Evolutionary conservation across 1,139 yeast genomes (phyloP).

Genomic region (Meyerozyma carpophila): DNA sequence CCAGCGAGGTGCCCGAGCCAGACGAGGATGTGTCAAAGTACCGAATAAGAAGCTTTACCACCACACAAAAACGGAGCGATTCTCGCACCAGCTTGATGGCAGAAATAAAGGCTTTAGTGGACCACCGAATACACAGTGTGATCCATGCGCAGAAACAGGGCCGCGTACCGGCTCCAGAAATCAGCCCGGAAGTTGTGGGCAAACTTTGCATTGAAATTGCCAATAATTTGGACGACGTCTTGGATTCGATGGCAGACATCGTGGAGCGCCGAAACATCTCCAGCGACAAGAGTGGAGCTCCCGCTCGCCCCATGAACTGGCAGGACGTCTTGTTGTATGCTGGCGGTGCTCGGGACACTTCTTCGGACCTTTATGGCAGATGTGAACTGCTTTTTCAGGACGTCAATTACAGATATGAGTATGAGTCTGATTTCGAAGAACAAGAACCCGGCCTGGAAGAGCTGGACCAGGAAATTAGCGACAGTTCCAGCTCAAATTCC

Average conservation of each 20-base stretch:
- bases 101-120: constrained; percentile 8
- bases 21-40: not conserved
- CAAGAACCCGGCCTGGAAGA: not conserved
- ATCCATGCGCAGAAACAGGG: not conserved
- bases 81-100: constrained; percentile 7
- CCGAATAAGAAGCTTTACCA: not conserved
- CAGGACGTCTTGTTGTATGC: not conserved
- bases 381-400: constrained; percentile 5
- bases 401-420: constrained; percentile 6
- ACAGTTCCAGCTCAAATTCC: too few relatives aligned
- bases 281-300: not conserved
- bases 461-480: too few relatives aligned
- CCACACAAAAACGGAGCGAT: not conserved
- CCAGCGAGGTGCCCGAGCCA: too few relatives aligned
- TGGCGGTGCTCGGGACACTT: too few relatives aligned
- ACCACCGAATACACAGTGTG: constrained; percentile 1
- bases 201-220: constrained; percentile 1
- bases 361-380: not conserved
- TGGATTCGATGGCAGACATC: constrained; percentile 2
- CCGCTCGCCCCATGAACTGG: not conserved
- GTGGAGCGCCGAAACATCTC: not conserved
- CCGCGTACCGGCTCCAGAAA: constrained; percentile 1
- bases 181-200: not conserved
- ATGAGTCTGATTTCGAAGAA: constrained; percentile 4
- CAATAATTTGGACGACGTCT: constrained; percentile 3